phyloP scores from a whole-genome alignment of 805 yeast genomes.

The Candida caryicola region DNA sequence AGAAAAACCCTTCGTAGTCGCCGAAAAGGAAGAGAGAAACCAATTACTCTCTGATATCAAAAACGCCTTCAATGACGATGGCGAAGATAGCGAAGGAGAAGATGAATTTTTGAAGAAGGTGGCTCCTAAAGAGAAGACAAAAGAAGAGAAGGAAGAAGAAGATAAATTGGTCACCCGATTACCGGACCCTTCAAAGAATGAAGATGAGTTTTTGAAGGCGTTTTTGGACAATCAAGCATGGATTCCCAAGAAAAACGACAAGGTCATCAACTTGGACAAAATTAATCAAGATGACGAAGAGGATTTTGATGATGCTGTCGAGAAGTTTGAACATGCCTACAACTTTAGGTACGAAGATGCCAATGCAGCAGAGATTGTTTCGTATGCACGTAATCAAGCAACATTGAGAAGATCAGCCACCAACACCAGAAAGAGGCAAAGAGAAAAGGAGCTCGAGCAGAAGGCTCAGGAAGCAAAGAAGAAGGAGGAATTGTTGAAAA shows the following conservation, averaged over 20 bases:
- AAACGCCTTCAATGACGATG: conserved; percentile 50
- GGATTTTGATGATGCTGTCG: conserved; percentile 90
- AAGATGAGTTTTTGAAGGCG: conserved; percentile 67
- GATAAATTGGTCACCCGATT: conserved; percentile 32
- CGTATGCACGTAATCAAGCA: conserved; percentile 93
- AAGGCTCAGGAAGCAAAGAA: conserved; percentile 50
- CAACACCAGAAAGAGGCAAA: conserved; percentile 73
- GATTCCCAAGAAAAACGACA: conserved; percentile 74
- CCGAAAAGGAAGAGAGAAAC: conserved; percentile 71
- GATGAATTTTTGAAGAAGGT: conserved; percentile 55
- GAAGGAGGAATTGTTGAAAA: conserved; percentile 58
- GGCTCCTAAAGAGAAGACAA: conserved; percentile 31
- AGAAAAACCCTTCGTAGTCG: conserved; percentile 68
- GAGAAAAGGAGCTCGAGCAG: conserved; percentile 65
- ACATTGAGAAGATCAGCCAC: conserved; percentile 80
- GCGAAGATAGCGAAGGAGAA: conserved; percentile 30
- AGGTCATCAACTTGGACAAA: conserved; percentile 49
- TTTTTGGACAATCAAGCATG: conserved; percentile 81
- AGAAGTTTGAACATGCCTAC: conserved; percentile 85
- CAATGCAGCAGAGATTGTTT: conserved; percentile 81
- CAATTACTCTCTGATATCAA: conserved; percentile 77
- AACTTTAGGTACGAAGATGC: conserved; percentile 95
- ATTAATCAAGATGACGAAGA: conserved; percentile 64
- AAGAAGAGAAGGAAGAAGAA: conserved; percentile 23
- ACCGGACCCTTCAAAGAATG: conserved; percentile 60